Evolutionary conservation across 2,329 filamentous ascomycete genomes (phyloP).

Genomic region (Pezicula carpinea): DNA sequence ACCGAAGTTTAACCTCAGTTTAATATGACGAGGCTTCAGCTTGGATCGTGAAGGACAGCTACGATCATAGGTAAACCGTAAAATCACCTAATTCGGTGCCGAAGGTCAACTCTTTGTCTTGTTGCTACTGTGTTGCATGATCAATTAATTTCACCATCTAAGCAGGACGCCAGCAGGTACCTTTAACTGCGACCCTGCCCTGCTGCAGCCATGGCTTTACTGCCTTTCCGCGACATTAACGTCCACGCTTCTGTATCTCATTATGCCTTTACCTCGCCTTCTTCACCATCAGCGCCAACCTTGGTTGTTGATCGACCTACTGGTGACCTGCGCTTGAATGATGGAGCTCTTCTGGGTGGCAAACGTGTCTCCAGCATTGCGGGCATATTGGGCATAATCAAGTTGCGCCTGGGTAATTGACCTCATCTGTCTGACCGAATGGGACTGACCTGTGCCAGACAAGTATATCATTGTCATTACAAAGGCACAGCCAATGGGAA

Average conservation of each 20-base stretch:
- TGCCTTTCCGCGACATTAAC: conserved; percentile 95
- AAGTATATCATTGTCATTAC: conserved; percentile 97
- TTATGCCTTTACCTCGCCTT: conserved; percentile 96
- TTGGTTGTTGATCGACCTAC: conserved; percentile 88
- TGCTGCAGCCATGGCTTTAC: conserved; percentile 43
- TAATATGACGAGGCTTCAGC: conserved; percentile 1
- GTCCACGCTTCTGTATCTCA: conserved; percentile 86
- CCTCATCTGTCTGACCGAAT: conserved; percentile 3
- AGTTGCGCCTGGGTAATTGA: conserved; percentile 76
- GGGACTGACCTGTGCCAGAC: conserved; percentile 42
- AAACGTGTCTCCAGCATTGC: conserved; percentile 92
- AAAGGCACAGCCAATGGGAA: conserved; percentile 85
- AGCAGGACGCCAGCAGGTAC: neutral
- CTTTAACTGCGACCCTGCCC: neutral
- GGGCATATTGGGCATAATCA: conserved; percentile 90
- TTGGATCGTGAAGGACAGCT: neutral
- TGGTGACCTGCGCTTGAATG: conserved; percentile 80
- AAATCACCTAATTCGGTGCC: too few relatives aligned
- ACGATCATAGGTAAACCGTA: too few relatives aligned
- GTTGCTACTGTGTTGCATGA: too few relatives aligned
- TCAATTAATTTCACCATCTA: too few relatives aligned
- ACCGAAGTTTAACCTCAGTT: neutral
- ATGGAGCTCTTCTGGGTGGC: conserved; percentile 69
- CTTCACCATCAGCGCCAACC: conserved; percentile 81
- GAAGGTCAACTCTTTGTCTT: too few relatives aligned